Evolutionary conservation across 352 stramenopile species (phyloP), one percentile per base, ranked within the genome.

Genomic region (Thalassiosira exigua): DNA sequence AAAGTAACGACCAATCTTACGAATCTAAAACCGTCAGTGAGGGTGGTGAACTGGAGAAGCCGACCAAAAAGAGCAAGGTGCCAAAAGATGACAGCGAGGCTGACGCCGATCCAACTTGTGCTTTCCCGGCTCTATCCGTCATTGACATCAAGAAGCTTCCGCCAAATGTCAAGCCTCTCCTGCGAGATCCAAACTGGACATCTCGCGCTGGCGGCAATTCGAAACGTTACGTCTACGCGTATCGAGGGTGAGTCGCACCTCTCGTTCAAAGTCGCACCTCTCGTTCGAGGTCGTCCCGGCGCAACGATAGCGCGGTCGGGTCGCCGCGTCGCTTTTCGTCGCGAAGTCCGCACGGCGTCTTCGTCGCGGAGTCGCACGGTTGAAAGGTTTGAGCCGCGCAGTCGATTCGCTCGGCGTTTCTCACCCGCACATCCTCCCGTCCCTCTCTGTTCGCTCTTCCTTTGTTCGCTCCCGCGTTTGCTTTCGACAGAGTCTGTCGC

Each of bases 61-160:
- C 7, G 1, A 21, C 33, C 27, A 46, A 62, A 27, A 32, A 41
- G 7, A 32, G 42, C 30, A 65, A 53, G 32, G 44, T 52, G 27
- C 29, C 14, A n/a, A 57, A 54, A 56, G 39, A 22, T 12, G 30
- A n/a, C 48, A 32, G 51, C 17, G 54, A 56, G n/a, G n/a, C n/a
- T 21, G 54, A 44, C 27, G 48, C 27, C 52, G 51, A 12, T 57
- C 32, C 58, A 50, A 50, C 12, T 24, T 70, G 41, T 70, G 19
- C 81, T 36, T 77, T 92, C 59, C 89, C 89, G 11, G 85, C 82
- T n/a, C 69, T 94, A 33, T 85, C 86, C 32, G 81, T 91, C 4
- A 92, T 93, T 67, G 90, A 93, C 60, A 91, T 93, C 30, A 91
- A 91, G 65, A 85, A 93, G 66, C 66, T 93, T 19, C 88, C 88